Conservation (phyloP, 768 basidiomycete genomes). For the Tylopilus intermedius region DNA sequence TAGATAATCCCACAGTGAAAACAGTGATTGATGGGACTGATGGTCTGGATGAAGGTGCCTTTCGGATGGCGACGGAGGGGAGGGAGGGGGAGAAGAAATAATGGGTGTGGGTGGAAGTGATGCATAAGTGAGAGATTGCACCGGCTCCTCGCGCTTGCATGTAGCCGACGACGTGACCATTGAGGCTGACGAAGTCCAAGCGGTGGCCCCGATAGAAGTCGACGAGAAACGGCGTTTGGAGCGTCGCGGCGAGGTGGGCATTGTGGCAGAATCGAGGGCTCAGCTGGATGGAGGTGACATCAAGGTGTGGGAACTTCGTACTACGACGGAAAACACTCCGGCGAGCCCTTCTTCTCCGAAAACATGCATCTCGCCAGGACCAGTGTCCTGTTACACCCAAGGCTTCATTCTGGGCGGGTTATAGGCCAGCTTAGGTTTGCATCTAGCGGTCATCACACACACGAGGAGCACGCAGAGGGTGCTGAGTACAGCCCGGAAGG, state of each 20-base stretch:
- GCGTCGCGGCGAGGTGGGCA: constrained; percentile 33
- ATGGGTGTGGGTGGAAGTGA: constrained; percentile 75
- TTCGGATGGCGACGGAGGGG: constrained; percentile 22
- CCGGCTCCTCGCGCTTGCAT: constrained; percentile 15
- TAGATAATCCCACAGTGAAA: constrained; percentile 90
- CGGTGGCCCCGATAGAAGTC: constrained; percentile 19
- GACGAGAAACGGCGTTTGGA: constrained; percentile 32
- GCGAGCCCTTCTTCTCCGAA: not conserved
- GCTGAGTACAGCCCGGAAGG: constrained; percentile 58
- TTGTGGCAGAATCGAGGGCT: constrained; percentile 1
- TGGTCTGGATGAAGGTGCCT: constrained; percentile 13
- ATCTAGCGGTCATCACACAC: constrained; percentile 39
- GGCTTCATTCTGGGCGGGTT: constrained; percentile 21
- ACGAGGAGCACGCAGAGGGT: constrained; percentile 35
- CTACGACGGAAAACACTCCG: not conserved
- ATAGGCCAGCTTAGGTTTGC: constrained; percentile 40
- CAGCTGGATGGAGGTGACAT: not conserved
- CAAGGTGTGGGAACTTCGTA: constrained; percentile 19
- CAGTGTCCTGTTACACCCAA: constrained; percentile 33
- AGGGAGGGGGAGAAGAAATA: constrained; percentile 38
- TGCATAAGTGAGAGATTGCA: constrained; percentile 53
- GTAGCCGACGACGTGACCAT: constrained; percentile 6
- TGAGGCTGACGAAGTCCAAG: constrained; percentile 22
- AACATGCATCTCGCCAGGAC: constrained; percentile 36
- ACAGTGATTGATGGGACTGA: constrained; percentile 41